A percentile compares a stretch with the other conserved stretches of the same genome.
phyloP scores from a whole-genome alignment of 345 rosid genomes.

The Brassica incana region DNA sequence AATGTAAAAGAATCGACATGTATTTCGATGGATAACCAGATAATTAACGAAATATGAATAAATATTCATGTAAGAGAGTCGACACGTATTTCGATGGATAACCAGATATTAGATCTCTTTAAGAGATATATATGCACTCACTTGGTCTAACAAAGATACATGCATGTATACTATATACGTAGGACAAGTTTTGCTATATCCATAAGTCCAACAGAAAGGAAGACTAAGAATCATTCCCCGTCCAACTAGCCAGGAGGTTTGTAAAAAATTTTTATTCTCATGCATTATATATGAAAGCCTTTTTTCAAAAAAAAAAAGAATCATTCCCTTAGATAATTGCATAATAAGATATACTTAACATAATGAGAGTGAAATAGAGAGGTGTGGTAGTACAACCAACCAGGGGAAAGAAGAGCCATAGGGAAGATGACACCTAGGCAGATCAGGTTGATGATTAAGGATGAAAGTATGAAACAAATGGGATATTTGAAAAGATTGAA shows the following conservation, averaged over 20 bases:
- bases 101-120: neutral
- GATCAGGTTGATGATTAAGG: constrained; percentile 13
- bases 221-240: neutral
- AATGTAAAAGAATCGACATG: neutral
- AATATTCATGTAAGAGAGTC: neutral
- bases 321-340: neutral
- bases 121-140: constrained; percentile 16
- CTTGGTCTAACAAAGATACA: constrained; percentile 14
- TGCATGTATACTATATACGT: neutral
- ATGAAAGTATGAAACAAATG: neutral
- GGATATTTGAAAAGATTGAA: constrained; percentile 17
- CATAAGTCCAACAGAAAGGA: constrained; percentile 2
- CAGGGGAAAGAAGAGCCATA: constrained; percentile 19
- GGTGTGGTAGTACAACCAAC: constrained; percentile 8
- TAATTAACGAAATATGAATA: neutral
- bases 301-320: neutral
- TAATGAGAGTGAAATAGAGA: constrained; percentile 8
- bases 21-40: too few relatives aligned
- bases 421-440: constrained; percentile 15
- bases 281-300: too few relatives aligned
- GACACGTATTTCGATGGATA: neutral
- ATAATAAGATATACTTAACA: constrained; percentile 3
- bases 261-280: too few relatives aligned
- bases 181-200: constrained; percentile 13
- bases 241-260: too few relatives aligned